phyloP scores from a whole-genome alignment of 192 early-diverging fungal genomes.

The Coemansia sp. region DNA sequence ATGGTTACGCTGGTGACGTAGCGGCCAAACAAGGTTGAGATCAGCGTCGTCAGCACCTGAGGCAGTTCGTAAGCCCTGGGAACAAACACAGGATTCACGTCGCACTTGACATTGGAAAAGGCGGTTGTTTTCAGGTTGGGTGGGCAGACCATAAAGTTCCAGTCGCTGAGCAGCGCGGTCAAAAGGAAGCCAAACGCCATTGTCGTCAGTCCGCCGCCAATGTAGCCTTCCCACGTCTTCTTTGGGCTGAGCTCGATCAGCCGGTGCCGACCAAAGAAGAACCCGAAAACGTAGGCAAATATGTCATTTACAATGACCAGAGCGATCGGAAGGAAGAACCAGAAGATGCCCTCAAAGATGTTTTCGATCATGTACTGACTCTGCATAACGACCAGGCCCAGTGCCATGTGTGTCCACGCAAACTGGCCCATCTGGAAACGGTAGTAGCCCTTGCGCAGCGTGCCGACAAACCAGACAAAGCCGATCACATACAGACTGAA shows the following conservation, averaged over 20 bases:
- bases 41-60: slow-evolving; percentile 9
- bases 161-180: slow-evolving; percentile 58
- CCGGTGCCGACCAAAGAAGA: slow-evolving; percentile 90
- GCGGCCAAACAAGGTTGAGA: slow-evolving; percentile 21
- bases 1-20: slow-evolving; percentile 65
- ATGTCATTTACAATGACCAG: slow-evolving; percentile 96
- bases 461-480: slow-evolving; percentile 92
- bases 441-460: slow-evolving; percentile 90
- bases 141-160: slow-evolving; percentile 68
- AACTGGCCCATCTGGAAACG: slow-evolving; percentile 95
- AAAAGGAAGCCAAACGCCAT: slow-evolving; percentile 81
- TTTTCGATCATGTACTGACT: slow-evolving; percentile 97
- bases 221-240: slow-evolving; percentile 97
- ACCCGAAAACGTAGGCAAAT: slow-evolving; percentile 92
- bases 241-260: slow-evolving; percentile 95
- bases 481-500: slow-evolving; percentile 81
- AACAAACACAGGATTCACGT: slow-evolving; percentile 64
- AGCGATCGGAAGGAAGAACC: slow-evolving; percentile 89
- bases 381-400: slow-evolving; percentile 88
- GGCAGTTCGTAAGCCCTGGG: slow-evolving; percentile 53
- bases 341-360: slow-evolving; percentile 96
- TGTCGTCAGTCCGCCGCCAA: slow-evolving; percentile 84
- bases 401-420: slow-evolving; percentile 96
- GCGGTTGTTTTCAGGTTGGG: slow-evolving; percentile 58
- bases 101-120: slow-evolving; percentile 55